phyloP scores from a whole-genome alignment of 2,329 filamentous ascomycete genomes.

The Huntiella abstrusa region DNA sequence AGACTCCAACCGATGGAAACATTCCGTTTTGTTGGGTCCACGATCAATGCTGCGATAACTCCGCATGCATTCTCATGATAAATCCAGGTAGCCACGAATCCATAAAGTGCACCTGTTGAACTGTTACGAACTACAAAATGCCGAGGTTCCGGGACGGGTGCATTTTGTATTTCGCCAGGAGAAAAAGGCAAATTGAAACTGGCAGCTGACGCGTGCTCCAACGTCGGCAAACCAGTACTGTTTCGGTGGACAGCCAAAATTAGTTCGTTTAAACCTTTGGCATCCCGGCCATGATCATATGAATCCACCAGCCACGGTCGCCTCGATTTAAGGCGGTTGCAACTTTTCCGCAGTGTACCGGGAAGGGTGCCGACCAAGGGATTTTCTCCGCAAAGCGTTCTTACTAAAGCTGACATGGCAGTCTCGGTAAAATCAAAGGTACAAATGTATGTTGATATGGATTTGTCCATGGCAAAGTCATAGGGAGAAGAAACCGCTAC shows the following conservation, averaged over 20 bases:
- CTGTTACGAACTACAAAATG: conserved; percentile 91
- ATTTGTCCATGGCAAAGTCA: conserved; percentile 84
- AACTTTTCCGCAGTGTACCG: conserved; percentile 67
- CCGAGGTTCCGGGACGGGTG: background rate
- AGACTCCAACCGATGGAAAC: conserved; percentile 81
- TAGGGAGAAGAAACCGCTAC: conserved; percentile 90
- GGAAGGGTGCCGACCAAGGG: conserved; percentile 40
- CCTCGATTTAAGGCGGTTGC: conserved; percentile 71
- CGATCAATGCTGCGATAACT: conserved; percentile 70
- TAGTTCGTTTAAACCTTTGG: conserved; percentile 53
- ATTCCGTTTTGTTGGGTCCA: conserved; percentile 70
- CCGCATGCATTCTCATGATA: conserved; percentile 59
- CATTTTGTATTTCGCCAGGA: conserved; percentile 22
- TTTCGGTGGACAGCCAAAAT: conserved; percentile 51
- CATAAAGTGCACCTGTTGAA: conserved; percentile 77
- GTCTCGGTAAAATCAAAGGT: conserved; percentile 94
- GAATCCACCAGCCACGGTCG: conserved; percentile 90
- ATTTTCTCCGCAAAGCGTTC: conserved; percentile 64
- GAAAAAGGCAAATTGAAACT: conserved; percentile 48
- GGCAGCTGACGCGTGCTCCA: conserved; percentile 49
- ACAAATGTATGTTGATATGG: conserved; percentile 81
- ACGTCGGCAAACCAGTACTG: conserved; percentile 46
- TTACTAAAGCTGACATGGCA: conserved; percentile 66
- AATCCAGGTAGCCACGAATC: conserved; percentile 57
- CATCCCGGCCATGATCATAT: conserved; percentile 66